These are phyloP conservation scores for Calycina marina DNA, from an alignment of 2,329 filamentous ascomycete species.

Conservation along the genomic window DNA sequence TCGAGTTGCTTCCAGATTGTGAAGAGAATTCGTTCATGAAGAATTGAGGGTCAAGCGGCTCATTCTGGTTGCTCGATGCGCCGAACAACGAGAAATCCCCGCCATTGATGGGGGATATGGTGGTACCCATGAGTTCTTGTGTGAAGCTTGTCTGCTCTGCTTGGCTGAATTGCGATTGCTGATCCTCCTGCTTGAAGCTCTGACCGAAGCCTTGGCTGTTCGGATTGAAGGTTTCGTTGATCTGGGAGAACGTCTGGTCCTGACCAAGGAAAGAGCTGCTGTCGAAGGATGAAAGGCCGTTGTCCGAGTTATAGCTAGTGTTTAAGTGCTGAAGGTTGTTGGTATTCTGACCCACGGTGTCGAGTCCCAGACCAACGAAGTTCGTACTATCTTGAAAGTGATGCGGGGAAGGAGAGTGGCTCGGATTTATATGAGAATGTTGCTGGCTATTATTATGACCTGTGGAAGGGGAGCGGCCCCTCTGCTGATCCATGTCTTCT, in stretches of 20 bases:
- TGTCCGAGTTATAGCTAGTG: slow-evolving; percentile 24
- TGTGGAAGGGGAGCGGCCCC: slow-evolving; percentile 48
- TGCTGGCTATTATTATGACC: no score
- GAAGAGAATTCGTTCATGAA: slow-evolving; percentile 37
- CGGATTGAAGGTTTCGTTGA: slow-evolving; percentile 14
- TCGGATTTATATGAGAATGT: slow-evolving; percentile 50
- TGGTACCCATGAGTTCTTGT: slow-evolving; percentile 32
- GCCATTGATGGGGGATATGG: slow-evolving; percentile 33
- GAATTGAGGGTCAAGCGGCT: slow-evolving; percentile 46
- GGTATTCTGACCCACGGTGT: slow-evolving; percentile 21
- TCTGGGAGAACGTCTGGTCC: slow-evolving; percentile 17
- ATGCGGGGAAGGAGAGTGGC: slow-evolving; percentile 46
- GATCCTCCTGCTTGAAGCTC: slow-evolving; percentile 21
- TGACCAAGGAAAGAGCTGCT: slow-evolving; percentile 33
- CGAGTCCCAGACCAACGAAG: slow-evolving; percentile 39
- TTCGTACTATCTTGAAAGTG: slow-evolving; percentile 31
- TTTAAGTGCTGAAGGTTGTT: slow-evolving; percentile 25
- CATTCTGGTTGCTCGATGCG: slow-evolving; percentile 32
- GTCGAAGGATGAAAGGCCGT: slow-evolving; percentile 11
- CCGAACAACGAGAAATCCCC: slow-evolving; percentile 54
- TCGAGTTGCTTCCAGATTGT: slow-evolving; percentile 27
- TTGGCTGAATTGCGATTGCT: slow-evolving; percentile 23
- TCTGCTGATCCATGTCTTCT: slow-evolving; percentile 37
- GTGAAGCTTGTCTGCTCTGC: slow-evolving; percentile 33
- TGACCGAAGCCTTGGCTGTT: slow-evolving; percentile 18